These are phyloP conservation scores for Cyclostephanos tholiformis DNA, from an alignment of 108 stramenopile genomes.

Conservation along the genomic window DNA sequence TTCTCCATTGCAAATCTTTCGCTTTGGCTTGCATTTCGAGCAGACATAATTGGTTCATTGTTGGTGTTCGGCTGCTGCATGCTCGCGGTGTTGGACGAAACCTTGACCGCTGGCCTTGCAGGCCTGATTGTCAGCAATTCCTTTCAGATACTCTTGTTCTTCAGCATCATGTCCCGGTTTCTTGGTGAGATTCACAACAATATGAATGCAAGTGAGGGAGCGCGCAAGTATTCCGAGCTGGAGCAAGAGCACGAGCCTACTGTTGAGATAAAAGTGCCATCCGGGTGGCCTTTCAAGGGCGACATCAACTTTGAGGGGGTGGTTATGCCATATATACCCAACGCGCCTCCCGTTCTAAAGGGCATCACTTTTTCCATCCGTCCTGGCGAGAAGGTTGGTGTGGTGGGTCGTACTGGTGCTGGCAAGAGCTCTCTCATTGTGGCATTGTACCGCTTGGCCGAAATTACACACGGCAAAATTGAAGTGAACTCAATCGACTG, in stretches of 20 bases:
- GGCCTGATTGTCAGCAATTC: conserved; percentile 1
- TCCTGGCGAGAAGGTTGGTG: conserved; percentile 12
- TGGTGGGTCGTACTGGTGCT: conserved; percentile 44
- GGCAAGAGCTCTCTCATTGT: conserved; percentile 39
- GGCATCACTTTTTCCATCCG: conserved; percentile 7
- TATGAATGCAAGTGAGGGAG: conserved; percentile 5
- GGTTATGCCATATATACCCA: conserved; percentile 5
- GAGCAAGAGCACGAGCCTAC: conserved; percentile 1
- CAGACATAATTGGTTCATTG: conserved; percentile 7
- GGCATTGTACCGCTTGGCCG: conserved; percentile 63
- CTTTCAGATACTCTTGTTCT: conserved; percentile 1
- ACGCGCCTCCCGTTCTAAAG: conserved; percentile 5
- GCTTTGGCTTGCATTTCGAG: conserved; percentile 7
- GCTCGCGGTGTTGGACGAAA: conserved; percentile 5
- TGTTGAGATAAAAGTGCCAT: neutral
- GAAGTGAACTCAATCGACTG: conserved; percentile 21
- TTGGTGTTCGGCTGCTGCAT: conserved; percentile 4
- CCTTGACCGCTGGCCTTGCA: conserved; percentile 8
- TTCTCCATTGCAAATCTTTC: conserved; percentile 9
- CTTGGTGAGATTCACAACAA: conserved; percentile 3
- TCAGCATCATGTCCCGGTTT: conserved; percentile 6
- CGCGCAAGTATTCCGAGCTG: conserved; percentile 3
- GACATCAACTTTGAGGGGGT: conserved; percentile 7
- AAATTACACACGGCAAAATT: conserved; percentile 30
- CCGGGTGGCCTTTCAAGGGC: conserved; percentile 5